Base-by-base conservation (phyloP, 2,329 filamentous ascomycete species). In the Hymenoscyphus salicellus region DNA sequence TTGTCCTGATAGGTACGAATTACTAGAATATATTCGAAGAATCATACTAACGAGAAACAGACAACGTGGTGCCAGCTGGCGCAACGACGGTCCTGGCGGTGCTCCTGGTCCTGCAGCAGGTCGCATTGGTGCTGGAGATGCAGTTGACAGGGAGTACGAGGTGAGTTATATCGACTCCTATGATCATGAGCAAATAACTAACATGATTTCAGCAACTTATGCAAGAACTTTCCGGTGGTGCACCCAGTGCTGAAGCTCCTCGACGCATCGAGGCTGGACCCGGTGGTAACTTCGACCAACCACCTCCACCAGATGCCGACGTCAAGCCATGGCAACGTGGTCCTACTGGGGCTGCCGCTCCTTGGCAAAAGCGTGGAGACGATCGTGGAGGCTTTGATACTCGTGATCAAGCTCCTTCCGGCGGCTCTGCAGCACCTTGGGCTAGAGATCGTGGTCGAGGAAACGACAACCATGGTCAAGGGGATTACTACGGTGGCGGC, bases 101-200 rank as follows among this genome's bases (percentile, higher is more conserved):
- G 74, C 76, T 65, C 78, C 80, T 70, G 78, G 78, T 65, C 79
- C 80, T 61, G 81, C 84, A 72, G 86, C 85, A 77, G 89, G 87
- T 72, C 86, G 84, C 68, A 86, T 93, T 75, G 84, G 89, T 68
- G 83, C 84, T 71, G 91, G 90, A 68, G 92, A 97, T 82, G 91
- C 89, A 70, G 91, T 94, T 68, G 93, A 97, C 77, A 89, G 91
- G 77, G 95, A 99, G 79, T 95, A 97, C 80, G 93, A 98, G 86
- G 92, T 93, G 83, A 78, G 88, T 78, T 65, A 30, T 58, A 78
- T 66, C 30, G 49, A 55, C 11, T n/a, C 2, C 28, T 65, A 14
- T 17, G 10, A 32, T 4, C 30, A 10, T 30, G 49, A 20, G 30
- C 26, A 36, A 41, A 41, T 36, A n/a, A 62, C 60, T 72, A 63